Percentiles rank a stretch among this genome's conserved stretches.
Conservation (phyloP, 1,284 basidiomycete genomes). For the Takashimella koratensis region DNA sequence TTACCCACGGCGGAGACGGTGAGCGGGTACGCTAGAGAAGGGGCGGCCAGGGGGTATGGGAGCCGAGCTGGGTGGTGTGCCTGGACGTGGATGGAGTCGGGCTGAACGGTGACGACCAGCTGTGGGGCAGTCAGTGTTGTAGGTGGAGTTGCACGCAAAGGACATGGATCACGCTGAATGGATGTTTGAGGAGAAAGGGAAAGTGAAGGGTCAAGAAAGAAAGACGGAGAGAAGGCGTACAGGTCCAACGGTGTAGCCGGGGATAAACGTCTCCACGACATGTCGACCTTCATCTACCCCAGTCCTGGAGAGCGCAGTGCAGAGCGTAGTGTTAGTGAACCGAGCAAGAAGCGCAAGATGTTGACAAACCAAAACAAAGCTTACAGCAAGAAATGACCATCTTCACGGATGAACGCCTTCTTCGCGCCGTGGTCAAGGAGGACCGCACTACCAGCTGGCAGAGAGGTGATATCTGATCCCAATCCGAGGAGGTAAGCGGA, state of each 20-base stretch:
- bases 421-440: conserved; percentile 28
- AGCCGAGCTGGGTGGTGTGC: conserved; percentile 65
- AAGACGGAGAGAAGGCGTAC: conserved; percentile 13
- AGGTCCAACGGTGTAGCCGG: conserved; percentile 28
- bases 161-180: conserved; percentile 1
- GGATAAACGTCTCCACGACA: conserved; percentile 31
- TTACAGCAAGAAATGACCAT: conserved; percentile 39
- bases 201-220: not conserved
- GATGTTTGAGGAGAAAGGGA: not conserved
- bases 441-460: conserved; percentile 6
- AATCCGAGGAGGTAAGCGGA: no score
- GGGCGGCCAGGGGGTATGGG: conserved; percentile 57
- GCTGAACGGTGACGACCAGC: conserved; percentile 27
- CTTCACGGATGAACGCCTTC: conserved; percentile 26
- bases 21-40: conserved; percentile 68
- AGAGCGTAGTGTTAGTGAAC: no score
- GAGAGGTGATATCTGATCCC: not conserved
- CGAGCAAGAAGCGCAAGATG: no score
- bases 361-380: no score
- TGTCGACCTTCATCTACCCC: conserved; percentile 33
- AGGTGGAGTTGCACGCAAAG: not conserved
- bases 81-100: conserved; percentile 50
- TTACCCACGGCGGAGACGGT: conserved; percentile 56
- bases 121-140: conserved; percentile 7
- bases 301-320: conserved; percentile 8